Evolutionary conservation across 2,329 filamentous ascomycete species (phyloP).

Genomic region (Ophiostoma montium): DNA sequence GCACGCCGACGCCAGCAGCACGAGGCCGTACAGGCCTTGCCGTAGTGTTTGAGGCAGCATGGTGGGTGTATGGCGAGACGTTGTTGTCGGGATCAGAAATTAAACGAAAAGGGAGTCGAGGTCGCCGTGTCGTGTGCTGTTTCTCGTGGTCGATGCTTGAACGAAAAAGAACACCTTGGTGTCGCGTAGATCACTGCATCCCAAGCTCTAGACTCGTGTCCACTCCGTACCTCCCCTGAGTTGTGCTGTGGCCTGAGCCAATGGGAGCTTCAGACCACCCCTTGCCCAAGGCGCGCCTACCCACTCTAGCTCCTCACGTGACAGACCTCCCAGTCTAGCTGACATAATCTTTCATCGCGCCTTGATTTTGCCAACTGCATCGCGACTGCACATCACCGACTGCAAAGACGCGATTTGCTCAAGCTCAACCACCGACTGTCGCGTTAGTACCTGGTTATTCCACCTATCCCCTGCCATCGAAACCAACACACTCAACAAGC

Average conservation of each 20-base stretch:
- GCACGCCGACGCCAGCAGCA: slow-evolving; percentile 39
- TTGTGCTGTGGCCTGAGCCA: slow-evolving; percentile 4
- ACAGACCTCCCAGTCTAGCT: not conserved
- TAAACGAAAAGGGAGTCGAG: not conserved
- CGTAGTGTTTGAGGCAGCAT: slow-evolving; percentile 31
- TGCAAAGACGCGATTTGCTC: not conserved
- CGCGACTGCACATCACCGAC: not conserved
- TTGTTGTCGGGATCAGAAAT: not conserved
- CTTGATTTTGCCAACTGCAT: not conserved
- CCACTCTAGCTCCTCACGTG: slow-evolving; percentile 6
- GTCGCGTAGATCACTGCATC: slow-evolving; percentile 4
- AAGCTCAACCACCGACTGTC: not conserved
- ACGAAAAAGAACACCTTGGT: slow-evolving; percentile 4
- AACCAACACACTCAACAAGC: not conserved
- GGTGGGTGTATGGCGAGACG: not conserved
- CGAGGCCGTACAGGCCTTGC: slow-evolving; percentile 43
- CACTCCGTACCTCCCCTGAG: slow-evolving; percentile 8
- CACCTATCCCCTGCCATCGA: not conserved
- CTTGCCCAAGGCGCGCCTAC: not conserved
- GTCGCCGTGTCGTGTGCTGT: not conserved
- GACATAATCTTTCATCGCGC: not conserved
- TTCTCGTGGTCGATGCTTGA: not conserved
- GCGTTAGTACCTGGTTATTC: no score
- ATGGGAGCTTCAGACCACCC: not conserved
- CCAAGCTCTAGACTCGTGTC: slow-evolving; percentile 7